These are phyloP conservation scores for Pseudofabraea citricarpa DNA, from an alignment of 2,329 filamentous ascomycete species.

Conservation along the genomic window DNA sequence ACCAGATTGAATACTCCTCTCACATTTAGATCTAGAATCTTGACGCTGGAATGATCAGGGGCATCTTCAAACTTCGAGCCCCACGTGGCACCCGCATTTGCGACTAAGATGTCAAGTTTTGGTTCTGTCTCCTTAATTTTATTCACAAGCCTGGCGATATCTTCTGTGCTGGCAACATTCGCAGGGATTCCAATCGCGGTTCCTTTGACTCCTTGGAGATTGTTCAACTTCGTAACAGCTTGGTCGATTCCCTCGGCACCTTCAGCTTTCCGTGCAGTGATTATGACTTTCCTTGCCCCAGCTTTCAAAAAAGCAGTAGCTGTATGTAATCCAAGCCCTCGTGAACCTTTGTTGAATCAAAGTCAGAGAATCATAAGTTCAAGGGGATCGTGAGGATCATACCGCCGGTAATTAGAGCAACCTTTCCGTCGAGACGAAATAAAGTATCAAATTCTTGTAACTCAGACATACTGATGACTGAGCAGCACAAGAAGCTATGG, in stretches of 20 bases:
- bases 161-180: slow-evolving; percentile 56
- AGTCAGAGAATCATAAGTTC: neutral
- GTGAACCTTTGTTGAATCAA: slow-evolving; percentile 28
- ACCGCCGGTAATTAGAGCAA: slow-evolving; percentile 27
- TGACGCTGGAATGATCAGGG: slow-evolving; percentile 56
- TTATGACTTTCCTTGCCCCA: slow-evolving; percentile 66
- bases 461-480: slow-evolving; percentile 12
- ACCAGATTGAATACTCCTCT: slow-evolving; percentile 66
- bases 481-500: neutral
- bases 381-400: no score
- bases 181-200: slow-evolving; percentile 60
- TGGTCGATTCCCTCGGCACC: slow-evolving; percentile 51
- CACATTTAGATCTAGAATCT: slow-evolving; percentile 67
- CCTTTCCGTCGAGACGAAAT: slow-evolving; percentile 18
- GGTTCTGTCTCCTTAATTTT: slow-evolving; percentile 51
- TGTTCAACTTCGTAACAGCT: slow-evolving; percentile 62
- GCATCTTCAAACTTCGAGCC: slow-evolving; percentile 60
- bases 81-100: slow-evolving; percentile 70
- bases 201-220: slow-evolving; percentile 51
- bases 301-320: slow-evolving; percentile 64
- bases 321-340: slow-evolving; percentile 58
- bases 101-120: slow-evolving; percentile 63
- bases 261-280: slow-evolving; percentile 65
- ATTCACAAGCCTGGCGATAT: slow-evolving; percentile 55
- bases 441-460: slow-evolving; percentile 13